Conservation (phyloP, 2,329 filamentous ascomycete genomes). For the Pseudogymnoascus sp. region DNA sequence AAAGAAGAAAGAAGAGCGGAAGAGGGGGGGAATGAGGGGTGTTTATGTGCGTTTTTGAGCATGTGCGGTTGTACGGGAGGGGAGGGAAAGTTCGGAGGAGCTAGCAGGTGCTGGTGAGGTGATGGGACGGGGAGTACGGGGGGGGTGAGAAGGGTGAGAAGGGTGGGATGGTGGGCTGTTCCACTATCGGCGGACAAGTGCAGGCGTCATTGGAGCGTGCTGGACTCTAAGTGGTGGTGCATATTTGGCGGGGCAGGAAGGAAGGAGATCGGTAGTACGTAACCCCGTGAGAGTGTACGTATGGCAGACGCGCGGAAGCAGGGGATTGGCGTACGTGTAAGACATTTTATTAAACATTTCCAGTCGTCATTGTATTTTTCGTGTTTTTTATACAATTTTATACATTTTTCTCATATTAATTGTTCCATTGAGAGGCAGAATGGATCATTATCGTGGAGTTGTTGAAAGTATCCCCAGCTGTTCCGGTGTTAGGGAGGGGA, state of each 20-base stretch:
- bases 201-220: not conserved
- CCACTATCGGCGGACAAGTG: not conserved
- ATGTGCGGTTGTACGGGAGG: not conserved
- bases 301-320: not conserved
- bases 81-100: not conserved
- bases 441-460: not conserved
- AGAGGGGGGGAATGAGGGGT: conserved; percentile 4
- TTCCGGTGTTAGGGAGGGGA: not conserved
- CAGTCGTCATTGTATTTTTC: not conserved
- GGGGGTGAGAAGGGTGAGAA: not conserved
- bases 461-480: not conserved
- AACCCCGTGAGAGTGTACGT: not conserved
- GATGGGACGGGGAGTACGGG: not conserved
- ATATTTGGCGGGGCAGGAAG: not conserved
- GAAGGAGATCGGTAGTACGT: not conserved
- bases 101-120: not conserved
- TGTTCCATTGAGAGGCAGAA: not conserved
- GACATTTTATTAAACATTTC: not conserved
- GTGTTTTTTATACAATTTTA: not conserved
- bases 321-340: not conserved
- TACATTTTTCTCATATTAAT: not conserved
- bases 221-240: not conserved
- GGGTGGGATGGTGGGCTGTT: not conserved
- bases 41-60: not conserved
- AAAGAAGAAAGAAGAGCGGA: conserved; percentile 7